Percentiles rank a stretch among this genome's conserved stretches.
Evolutionary conservation across 257 asterid species (phyloP).

Genomic region (Cruciata laevipes): DNA sequence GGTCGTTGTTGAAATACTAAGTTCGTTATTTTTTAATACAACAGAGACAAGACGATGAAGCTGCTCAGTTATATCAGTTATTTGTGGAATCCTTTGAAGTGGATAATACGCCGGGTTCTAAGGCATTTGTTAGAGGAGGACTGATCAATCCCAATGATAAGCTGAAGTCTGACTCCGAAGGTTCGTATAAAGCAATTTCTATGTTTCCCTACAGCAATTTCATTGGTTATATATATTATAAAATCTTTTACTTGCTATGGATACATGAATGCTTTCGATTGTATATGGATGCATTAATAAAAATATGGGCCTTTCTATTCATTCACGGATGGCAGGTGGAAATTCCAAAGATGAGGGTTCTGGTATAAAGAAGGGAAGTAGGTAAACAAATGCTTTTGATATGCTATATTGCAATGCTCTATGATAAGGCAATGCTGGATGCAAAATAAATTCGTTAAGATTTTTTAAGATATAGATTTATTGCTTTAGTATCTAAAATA

Average conservation of each 20-base stretch:
- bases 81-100: slow-evolving; percentile 77
- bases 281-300: slow-evolving; percentile 73
- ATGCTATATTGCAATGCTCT: slow-evolving; percentile 52
- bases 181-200: slow-evolving; percentile 37
- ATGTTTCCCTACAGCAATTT: slow-evolving; percentile 1
- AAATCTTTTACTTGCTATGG: slow-evolving; percentile 30
- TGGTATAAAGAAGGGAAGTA: slow-evolving; percentile 99
- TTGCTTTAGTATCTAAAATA: slow-evolving; percentile 28
- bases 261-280: slow-evolving; percentile 51
- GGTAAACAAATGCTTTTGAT: slow-evolving; percentile 96
- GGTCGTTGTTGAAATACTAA: not conserved
- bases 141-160: slow-evolving; percentile 70
- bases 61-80: slow-evolving; percentile 76
- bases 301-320: slow-evolving; percentile 92
- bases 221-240: not conserved
- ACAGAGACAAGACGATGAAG: slow-evolving; percentile 88
- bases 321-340: slow-evolving; percentile 99
- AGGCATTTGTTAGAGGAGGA: slow-evolving; percentile 87
- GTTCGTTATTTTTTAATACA: not conserved
- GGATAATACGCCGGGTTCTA: slow-evolving; percentile 72
- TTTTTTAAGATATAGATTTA: slow-evolving; percentile 29
- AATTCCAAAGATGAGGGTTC: slow-evolving; percentile 99
- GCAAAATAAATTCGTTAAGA: slow-evolving; percentile 26
- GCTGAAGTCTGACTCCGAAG: slow-evolving; percentile 55
- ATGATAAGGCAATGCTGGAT: slow-evolving; percentile 41